Evolutionary conservation across 1,139 yeast species (phyloP).

Genomic region (Suhomyces taliae): DNA sequence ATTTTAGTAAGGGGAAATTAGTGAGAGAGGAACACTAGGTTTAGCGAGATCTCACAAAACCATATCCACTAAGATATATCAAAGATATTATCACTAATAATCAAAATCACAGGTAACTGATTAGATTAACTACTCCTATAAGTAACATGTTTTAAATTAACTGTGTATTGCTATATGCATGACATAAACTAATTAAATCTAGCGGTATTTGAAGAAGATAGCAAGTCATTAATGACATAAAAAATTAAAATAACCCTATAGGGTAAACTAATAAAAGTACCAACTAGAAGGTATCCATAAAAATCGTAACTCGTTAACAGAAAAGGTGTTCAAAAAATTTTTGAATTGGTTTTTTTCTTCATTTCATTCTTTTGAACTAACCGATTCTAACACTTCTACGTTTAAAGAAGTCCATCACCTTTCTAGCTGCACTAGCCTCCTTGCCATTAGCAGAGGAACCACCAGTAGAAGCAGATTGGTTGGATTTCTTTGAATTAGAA

Average conservation of each 20-base stretch:
- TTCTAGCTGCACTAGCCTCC: slow-evolving; percentile 72
- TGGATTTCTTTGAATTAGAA: slow-evolving; percentile 17
- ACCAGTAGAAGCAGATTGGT: slow-evolving; percentile 13
- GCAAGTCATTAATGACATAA: slow-evolving; percentile 7
- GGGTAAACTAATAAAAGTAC: background rate
- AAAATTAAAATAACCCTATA: slow-evolving; percentile 3
- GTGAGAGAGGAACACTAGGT: too few species aligned
- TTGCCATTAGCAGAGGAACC: slow-evolving; percentile 32
- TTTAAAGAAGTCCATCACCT: slow-evolving; percentile 79
- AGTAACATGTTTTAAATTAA: background rate
- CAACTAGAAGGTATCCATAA: slow-evolving; percentile 2
- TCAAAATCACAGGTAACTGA: too few species aligned
- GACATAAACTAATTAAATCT: background rate
- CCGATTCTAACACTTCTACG: slow-evolving; percentile 60
- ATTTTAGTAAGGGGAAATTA: too few species aligned
- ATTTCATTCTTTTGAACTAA: slow-evolving; percentile 1
- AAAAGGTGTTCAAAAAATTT: background rate
- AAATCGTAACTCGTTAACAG: slow-evolving; percentile 5
- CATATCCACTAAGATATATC: too few species aligned
- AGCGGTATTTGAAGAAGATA: background rate
- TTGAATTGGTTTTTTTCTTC: too few species aligned
- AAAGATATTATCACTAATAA: too few species aligned
- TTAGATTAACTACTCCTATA: background rate
- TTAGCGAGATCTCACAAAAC: too few species aligned
- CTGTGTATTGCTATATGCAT: background rate